These are phyloP conservation scores for Diaporthe amygdali DNA, from an alignment of 2,329 filamentous ascomycete species.

Conservation along the genomic window DNA sequence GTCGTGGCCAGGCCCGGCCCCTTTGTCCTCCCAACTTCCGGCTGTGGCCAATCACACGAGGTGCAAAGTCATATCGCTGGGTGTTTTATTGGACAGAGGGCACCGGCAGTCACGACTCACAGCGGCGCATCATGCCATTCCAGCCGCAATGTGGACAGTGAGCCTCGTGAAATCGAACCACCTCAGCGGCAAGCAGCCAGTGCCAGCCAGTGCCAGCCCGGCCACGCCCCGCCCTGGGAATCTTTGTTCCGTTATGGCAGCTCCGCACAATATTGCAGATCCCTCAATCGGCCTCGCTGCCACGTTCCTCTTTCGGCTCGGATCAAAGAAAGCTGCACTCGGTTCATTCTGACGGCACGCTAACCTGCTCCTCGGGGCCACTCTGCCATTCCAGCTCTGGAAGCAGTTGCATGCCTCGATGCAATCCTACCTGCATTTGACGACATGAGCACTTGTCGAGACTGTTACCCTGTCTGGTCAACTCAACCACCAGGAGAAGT, in stretches of 20 bases:
- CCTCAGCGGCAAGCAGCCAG: background rate
- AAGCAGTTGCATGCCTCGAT: too few relatives aligned
- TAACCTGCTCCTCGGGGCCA: background rate
- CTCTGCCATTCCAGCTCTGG: background rate
- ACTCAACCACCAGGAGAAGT: too few relatives aligned
- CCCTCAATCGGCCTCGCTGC: background rate
- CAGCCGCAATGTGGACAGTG: conserved; percentile 14
- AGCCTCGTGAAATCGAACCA: conserved; percentile 23
- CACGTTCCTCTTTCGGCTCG: conserved; percentile 2
- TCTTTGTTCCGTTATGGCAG: conserved; percentile 10
- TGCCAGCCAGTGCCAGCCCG: too few relatives aligned
- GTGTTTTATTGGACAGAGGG: conserved; percentile 5
- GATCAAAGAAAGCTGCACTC: background rate
- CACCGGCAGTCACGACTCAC: background rate
- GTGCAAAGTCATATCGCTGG: background rate
- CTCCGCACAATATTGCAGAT: conserved; percentile 10
- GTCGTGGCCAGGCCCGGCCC: background rate
- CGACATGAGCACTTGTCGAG: background rate
- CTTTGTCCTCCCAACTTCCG: background rate
- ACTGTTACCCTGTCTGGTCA: too few relatives aligned
- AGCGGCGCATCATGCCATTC: conserved; percentile 11
- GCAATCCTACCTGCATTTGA: background rate
- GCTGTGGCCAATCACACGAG: conserved; percentile 10
- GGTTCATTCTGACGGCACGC: background rate
- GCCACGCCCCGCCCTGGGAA: conserved; percentile 8